Base-by-base conservation (phyloP, 106 monocot genomes). In the Hemerocallis citrina region DNA sequence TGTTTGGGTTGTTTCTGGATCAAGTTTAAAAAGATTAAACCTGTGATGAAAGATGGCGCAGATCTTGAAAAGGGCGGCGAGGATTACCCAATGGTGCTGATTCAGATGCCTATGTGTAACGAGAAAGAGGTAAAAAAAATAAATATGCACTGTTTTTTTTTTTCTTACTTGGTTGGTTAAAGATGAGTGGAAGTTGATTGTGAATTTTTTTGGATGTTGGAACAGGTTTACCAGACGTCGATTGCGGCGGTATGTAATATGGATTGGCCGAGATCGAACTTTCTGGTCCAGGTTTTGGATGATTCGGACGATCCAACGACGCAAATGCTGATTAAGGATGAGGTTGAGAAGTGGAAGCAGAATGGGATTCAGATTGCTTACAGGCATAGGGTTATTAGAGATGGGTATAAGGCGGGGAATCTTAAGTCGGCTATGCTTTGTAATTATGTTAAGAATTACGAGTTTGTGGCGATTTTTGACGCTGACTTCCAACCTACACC, bases 61-160 rank as follows among this genome's bases (percentile, higher is more conserved):
- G 85, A 89, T 24, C 59, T 32, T 5, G 92, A 86, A 31, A 62
- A 74, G 16, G 82, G 72, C 37, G 71, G 62, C 2, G 75, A 50
- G 14, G 56, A 74, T 66, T 87, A 78, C 71, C 95, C 95, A 42
- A 87, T 87, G 86, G 89, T 96, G 24, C 74, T 96, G 23, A 78
- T 96, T 42, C 95, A 96, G 63, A 96, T 96, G 29, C 95, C 95
- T 28, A 96, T 96, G 95, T 96, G 95, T 84, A 96, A 96, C 55
- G 95, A 96, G 76, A 86, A 69, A 62, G 95, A 96, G 90, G 95
- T 87, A 48, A 57, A 57, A 57, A 36, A 33, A 55, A 4, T n/a
- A 6, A 33, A 55, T 55, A 50, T 27, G 3, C 23, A 27, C 31
- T 16, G 1, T 17, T 57, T 57, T 5, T 54, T 19, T 20, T 57